These are phyloP conservation scores for Heracleum sosnowskyi DNA, from an alignment of 129 eudicot species.

Conservation along the genomic window DNA sequence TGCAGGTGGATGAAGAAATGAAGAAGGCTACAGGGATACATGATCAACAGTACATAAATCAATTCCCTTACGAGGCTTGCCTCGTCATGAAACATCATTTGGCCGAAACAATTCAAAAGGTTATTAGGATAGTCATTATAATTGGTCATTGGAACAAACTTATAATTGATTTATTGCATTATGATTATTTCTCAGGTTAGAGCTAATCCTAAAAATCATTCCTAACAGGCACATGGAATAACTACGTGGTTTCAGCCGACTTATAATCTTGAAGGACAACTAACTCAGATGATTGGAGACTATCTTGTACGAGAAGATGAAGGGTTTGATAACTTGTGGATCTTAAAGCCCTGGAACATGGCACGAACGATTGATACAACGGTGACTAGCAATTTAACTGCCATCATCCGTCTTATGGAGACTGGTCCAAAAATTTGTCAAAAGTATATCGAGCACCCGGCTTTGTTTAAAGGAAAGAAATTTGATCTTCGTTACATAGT, in stretches of 20 bases:
- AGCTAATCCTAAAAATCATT: slow-evolving; percentile 6
- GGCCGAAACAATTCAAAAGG: slow-evolving; percentile 95
- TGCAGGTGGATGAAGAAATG: slow-evolving; percentile 86
- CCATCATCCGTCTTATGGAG: slow-evolving; percentile 91
- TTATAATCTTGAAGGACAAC: slow-evolving; percentile 83
- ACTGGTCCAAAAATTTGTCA: slow-evolving; percentile 98
- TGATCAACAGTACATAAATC: slow-evolving; percentile 77
- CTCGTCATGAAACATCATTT: slow-evolving; percentile 97
- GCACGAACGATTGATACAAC: slow-evolving; percentile 96
- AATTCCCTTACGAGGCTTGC: slow-evolving; percentile 95
- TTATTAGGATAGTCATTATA: slow-evolving; percentile 12
- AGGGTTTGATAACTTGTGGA: slow-evolving; percentile 72
- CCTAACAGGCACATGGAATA: slow-evolving; percentile 69
- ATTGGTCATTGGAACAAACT: background rate
- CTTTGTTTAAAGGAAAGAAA: slow-evolving; percentile 74
- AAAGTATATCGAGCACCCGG: slow-evolving; percentile 89
- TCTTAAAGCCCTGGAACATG: slow-evolving; percentile 98
- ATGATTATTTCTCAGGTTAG: background rate
- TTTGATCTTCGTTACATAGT: slow-evolving; percentile 93
- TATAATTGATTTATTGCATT: background rate
- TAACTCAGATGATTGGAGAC: slow-evolving; percentile 75
- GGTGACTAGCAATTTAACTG: slow-evolving; percentile 72
- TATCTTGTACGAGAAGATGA: slow-evolving; percentile 61
- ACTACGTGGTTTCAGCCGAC: slow-evolving; percentile 89
- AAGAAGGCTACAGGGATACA: slow-evolving; percentile 64